Percentiles rank a stretch among this genome's conserved stretches.
Evolutionary conservation across 768 basidiomycete genomes (phyloP).

Genomic region (Tylopilus sp.): DNA sequence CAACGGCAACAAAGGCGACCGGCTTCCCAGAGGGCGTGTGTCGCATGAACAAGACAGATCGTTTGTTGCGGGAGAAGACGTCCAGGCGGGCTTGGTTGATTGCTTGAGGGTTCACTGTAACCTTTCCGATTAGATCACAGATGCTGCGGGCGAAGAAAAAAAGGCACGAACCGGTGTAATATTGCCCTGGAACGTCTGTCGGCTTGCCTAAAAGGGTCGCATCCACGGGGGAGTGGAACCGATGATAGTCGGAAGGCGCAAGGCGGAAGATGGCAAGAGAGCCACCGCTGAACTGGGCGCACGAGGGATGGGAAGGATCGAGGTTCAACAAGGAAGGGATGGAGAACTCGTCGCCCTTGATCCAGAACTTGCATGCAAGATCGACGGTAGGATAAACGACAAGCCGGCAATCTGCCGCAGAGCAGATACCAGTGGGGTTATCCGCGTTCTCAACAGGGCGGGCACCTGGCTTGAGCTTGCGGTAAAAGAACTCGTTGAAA

Average conservation of each 20-base stretch:
- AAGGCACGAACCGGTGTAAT: constrained; percentile 49
- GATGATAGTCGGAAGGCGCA: constrained; percentile 79
- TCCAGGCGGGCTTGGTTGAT: constrained; percentile 64
- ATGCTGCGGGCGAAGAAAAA: not conserved
- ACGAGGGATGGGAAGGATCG: constrained; percentile 38
- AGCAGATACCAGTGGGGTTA: constrained; percentile 52
- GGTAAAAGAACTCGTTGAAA: constrained; percentile 78
- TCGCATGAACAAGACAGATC: constrained; percentile 52
- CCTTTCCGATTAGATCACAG: not conserved
- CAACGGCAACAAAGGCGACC: constrained; percentile 71
- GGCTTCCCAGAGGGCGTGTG: constrained; percentile 43
- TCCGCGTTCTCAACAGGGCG: constrained; percentile 57
- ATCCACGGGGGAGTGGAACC: constrained; percentile 71
- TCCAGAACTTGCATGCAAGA: constrained; percentile 68
- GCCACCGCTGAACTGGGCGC: constrained; percentile 39
- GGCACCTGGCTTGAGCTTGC: constrained; percentile 54
- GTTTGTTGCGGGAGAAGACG: constrained; percentile 62
- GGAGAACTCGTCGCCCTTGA: constrained; percentile 72
- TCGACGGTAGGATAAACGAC: constrained; percentile 61
- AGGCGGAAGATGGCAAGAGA: constrained; percentile 70
- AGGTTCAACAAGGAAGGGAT: constrained; percentile 55
- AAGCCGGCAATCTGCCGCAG: constrained; percentile 70
- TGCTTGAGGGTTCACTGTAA: constrained; percentile 70
- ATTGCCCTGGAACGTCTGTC: constrained; percentile 50
- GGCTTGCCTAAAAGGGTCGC: constrained; percentile 43